Conservation (phyloP, 345 rosid species). For the Arabidopsis suecica region DNA sequence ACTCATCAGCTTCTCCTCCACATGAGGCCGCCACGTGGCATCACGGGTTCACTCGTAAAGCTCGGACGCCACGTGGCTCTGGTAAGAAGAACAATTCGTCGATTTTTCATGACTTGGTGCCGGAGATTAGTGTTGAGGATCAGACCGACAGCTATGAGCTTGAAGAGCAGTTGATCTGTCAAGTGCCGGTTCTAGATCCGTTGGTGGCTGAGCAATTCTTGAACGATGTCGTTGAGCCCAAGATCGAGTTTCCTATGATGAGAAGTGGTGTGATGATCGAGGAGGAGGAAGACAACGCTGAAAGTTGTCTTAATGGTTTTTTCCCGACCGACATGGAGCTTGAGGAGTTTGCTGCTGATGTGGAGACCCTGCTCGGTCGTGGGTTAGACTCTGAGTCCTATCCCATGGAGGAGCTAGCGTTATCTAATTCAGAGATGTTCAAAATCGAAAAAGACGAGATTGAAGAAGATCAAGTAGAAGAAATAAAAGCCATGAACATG, state of each 20-base stretch:
- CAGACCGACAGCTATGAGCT: slow-evolving; percentile 56
- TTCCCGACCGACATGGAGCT: slow-evolving; percentile 84
- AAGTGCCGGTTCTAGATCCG: slow-evolving; percentile 86
- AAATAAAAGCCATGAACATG: slow-evolving; percentile 15
- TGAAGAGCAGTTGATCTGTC: slow-evolving; percentile 78
- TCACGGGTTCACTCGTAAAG: slow-evolving; percentile 78
- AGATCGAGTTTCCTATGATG: slow-evolving; percentile 35
- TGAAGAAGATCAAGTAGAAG: slow-evolving; percentile 16
- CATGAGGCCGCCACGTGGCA: slow-evolving; percentile 64
- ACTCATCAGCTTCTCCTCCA: slow-evolving; percentile 32
- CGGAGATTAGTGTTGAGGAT: slow-evolving; percentile 75
- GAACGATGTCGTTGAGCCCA: slow-evolving; percentile 35
- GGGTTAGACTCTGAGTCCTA: slow-evolving; percentile 71
- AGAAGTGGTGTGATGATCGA: slow-evolving; percentile 23
- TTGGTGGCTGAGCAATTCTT: slow-evolving; percentile 56
- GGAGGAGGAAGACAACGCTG: slow-evolving; percentile 39
- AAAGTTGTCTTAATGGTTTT: slow-evolving; percentile 52
- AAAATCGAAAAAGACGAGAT: slow-evolving; percentile 60
- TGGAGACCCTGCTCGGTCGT: slow-evolving; percentile 80
- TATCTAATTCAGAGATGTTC: slow-evolving; percentile 42
- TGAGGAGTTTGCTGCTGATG: slow-evolving; percentile 88
- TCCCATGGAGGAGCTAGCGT: slow-evolving; percentile 76
- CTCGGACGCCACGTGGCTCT: slow-evolving; percentile 76
- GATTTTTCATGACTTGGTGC: slow-evolving; percentile 58
- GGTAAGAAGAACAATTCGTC: slow-evolving; percentile 40